These are phyloP conservation scores for Metschnikowia drakensbergensis DNA, from an alignment of 805 yeast species.

Conservation along the genomic window DNA sequence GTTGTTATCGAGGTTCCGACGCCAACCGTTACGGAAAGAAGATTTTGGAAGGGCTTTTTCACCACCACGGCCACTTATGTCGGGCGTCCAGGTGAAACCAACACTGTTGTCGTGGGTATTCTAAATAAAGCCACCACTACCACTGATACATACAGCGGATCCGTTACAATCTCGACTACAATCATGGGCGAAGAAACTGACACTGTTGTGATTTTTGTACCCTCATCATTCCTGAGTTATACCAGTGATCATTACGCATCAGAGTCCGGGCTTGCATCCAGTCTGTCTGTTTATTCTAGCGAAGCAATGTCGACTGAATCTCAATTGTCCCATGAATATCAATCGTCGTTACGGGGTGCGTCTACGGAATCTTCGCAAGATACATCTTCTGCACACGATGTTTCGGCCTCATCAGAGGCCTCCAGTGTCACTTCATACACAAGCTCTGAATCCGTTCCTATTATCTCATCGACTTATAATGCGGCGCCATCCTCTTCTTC, in stretches of 20 bases:
- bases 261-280: not conserved
- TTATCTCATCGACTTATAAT: not conserved
- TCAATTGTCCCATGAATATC: not conserved
- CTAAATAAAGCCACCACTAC: conserved; percentile 15
- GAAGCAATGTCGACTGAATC: not conserved
- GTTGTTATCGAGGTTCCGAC: conserved; percentile 13
- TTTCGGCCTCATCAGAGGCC: not conserved
- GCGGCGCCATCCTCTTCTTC: not conserved
- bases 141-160: conserved; percentile 10
- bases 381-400: not conserved
- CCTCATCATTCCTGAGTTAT: not conserved
- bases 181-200: conserved; percentile 22
- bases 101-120: conserved; percentile 14
- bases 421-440: not conserved
- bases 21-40: conserved; percentile 7
- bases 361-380: not conserved
- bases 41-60: conserved; percentile 9
- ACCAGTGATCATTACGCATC: not conserved
- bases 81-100: not conserved
- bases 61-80: conserved; percentile 9
- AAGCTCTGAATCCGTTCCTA: not conserved
- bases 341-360: not conserved
- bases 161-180: conserved; percentile 14
- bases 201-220: conserved; percentile 15
- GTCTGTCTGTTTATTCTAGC: not conserved